Evolutionary conservation across 2,329 filamentous ascomycete genomes (phyloP), one percentile per base, ranked within the genome.

Genomic region (Amylocarpus encephaloides): DNA sequence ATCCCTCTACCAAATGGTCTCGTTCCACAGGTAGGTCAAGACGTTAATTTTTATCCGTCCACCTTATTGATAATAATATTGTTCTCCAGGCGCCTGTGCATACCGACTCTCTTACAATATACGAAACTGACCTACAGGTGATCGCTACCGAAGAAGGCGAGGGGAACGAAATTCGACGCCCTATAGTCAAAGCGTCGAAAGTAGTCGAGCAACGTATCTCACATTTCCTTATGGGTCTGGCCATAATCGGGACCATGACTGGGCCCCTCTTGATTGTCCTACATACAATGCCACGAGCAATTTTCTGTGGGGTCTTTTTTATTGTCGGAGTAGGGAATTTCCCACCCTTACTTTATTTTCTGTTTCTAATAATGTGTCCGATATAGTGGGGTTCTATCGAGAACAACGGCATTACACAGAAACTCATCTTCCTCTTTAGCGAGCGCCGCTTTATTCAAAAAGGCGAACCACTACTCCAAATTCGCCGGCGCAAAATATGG

Each of bases 1-100:
- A 70, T 80, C 6, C 78, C 77, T 0, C 70, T 80, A 34, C 77
- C 78, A 2, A 81, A 81, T 50, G 78, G 77, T 5, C 68, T 81
- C 0, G 76, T 79, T n/a, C 77, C 77, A 0, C 76, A 66, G 56
- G 62, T 60, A 51, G 19, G 9, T 22, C 18, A 13, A 34, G 30
- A 11, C 15, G 10, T 6, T 10, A 6, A 26, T 15, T 47, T 2
- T 15, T 12, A n/a, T n/a, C n/a, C n/a, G n/a, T 45, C 10, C 33
- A 40, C 43, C 35, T 15, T 33, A 34, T 9, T n/a, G 9, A n/a
- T n/a, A 9, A 34, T 9, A 34, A 34, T 34, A n/a, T n/a, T 34
- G n/a, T 12, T n/a, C 53, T 36, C 33, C 43, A 80, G 67, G 78
- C 78, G 5, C 78, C 77, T 0, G 77, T 80, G 15, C 78, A 81